Base-by-base conservation (phyloP, 2,329 filamentous ascomycete genomes). In the Aureobasidium musti region DNA sequence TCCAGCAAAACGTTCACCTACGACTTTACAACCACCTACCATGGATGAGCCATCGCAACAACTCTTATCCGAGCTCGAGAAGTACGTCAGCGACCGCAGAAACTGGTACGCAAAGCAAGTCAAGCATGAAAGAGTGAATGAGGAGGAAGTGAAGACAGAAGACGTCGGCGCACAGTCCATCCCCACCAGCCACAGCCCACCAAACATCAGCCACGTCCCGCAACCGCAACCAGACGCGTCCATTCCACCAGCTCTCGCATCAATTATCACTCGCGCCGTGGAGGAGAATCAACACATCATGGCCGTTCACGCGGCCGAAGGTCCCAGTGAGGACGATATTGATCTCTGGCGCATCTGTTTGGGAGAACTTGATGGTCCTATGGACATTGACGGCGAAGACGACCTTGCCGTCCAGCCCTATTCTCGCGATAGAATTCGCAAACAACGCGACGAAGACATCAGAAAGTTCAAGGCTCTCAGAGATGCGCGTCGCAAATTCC, bases 41-140 rank as follows among this genome's bases (percentile, higher is more conserved):
- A 61, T 61, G 23, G 43, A 49, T n/a, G 41, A 37, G 13, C 57
- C 57, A 33, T 59, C 54, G 14, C 54, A 59, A 39, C 54, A 59
- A 11, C 54, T 59, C 19, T 45, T 59, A 19, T 59, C 39, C 23
- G 54, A 59, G 13, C 39, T 59, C 23, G 56, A 43, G 4, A 45
- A 33, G 14, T 59, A 59, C 56, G 41, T 28, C 26, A 45, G 14
- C 26, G 39, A 59, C 56, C n/a, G 41, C 37, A 43, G 39, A 59
- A 59, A 59, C 56, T 30, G 41, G 33, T 41, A 7, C 23, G 53
- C 33, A 39, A 23, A 19, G 21, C 33, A 41, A 41, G 13, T 28
- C 14, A 37, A 56, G 35, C 21, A 52, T 17, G 49, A n/a, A 49
- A 49, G 45, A 52, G 49, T 52, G 26, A 52, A 52, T n/a, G 49